Percentiles rank a stretch among this genome's conserved stretches.
Evolutionary conservation across 108 stramenopile species (phyloP).

Genomic region (Mediolabrus comicus): DNA sequence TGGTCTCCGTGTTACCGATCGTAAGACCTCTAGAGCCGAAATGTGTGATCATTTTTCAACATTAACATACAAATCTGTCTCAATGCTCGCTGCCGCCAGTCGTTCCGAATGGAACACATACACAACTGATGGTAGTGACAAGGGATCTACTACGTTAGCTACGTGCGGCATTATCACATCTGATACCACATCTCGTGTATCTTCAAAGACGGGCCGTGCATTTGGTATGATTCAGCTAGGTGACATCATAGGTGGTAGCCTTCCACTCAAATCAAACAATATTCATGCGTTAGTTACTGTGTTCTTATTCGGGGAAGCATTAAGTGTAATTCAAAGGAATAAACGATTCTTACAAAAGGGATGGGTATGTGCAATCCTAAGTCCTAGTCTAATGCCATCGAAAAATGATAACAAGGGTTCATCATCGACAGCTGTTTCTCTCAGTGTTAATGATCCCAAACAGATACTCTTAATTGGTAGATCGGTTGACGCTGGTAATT

Average conservation of each 20-base stretch:
- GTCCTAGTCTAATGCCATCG: conserved; percentile 61
- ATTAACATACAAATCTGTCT: conserved; percentile 18
- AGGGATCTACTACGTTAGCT: conserved; percentile 20
- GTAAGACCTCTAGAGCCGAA: conserved; percentile 34
- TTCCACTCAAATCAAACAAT: background rate
- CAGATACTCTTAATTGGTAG: conserved; percentile 66
- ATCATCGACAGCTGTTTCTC: conserved; percentile 37
- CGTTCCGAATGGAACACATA: conserved; percentile 23
- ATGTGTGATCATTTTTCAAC: conserved; percentile 31
- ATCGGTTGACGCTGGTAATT: conserved; percentile 68
- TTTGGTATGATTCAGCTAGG: conserved; percentile 69
- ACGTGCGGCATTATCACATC: conserved; percentile 32
- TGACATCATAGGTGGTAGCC: conserved; percentile 32
- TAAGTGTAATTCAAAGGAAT: conserved; percentile 5
- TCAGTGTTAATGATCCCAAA: conserved; percentile 58
- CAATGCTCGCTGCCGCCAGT: conserved; percentile 17
- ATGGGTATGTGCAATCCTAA: conserved; percentile 54
- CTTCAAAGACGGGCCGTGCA: conserved; percentile 61
- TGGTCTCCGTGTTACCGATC: conserved; percentile 32
- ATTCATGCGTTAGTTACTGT: conserved; percentile 65
- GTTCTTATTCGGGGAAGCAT: conserved; percentile 77
- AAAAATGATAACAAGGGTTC: conserved; percentile 8
- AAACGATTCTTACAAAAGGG: conserved; percentile 52
- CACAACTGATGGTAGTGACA: conserved; percentile 1
- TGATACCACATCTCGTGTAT: conserved; percentile 13